Evolutionary conservation across 208 protist genomes (phyloP).

Genomic region (Leishmania guyanensis): DNA sequence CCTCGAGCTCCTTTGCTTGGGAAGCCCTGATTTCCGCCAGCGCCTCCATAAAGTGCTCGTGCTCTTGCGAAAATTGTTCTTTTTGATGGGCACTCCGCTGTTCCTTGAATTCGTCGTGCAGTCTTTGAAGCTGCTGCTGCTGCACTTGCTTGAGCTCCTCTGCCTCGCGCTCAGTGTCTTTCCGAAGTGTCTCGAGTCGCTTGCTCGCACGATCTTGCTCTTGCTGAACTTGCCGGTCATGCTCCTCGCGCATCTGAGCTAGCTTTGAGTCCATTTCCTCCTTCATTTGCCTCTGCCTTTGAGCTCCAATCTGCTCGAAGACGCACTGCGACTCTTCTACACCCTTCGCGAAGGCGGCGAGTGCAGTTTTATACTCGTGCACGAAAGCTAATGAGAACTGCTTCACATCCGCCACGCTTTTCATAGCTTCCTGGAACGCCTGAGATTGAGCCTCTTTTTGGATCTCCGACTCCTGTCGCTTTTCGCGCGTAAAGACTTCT

Average conservation of each 20-base stretch:
- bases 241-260: constrained; percentile 15
- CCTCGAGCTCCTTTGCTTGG: constrained; percentile 45
- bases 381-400: constrained; percentile 25
- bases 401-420: constrained; percentile 19
- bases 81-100: constrained; percentile 19
- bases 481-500: constrained; percentile 40
- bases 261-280: constrained; percentile 27
- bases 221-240: constrained; percentile 18
- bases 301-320: constrained; percentile 23
- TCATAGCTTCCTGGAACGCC: constrained; percentile 31
- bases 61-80: constrained; percentile 29
- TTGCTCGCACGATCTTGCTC: constrained; percentile 24
- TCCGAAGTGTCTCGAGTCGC: constrained; percentile 22
- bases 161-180: constrained; percentile 13
- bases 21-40: constrained; percentile 30
- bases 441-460: constrained; percentile 37
- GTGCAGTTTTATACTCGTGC: constrained; percentile 33
- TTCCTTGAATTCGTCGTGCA: constrained; percentile 22
- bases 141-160: constrained; percentile 22
- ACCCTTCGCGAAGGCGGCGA: constrained; percentile 23
- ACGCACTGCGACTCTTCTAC: constrained; percentile 31
- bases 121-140: constrained; percentile 23
- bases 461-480: constrained; percentile 39
- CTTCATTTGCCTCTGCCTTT: constrained; percentile 33
- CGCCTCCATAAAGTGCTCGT: constrained; percentile 24